These are phyloP conservation scores for Avena sativa DNA, from an alignment of 176 grass and related monocot species.

Conservation along the genomic window DNA sequence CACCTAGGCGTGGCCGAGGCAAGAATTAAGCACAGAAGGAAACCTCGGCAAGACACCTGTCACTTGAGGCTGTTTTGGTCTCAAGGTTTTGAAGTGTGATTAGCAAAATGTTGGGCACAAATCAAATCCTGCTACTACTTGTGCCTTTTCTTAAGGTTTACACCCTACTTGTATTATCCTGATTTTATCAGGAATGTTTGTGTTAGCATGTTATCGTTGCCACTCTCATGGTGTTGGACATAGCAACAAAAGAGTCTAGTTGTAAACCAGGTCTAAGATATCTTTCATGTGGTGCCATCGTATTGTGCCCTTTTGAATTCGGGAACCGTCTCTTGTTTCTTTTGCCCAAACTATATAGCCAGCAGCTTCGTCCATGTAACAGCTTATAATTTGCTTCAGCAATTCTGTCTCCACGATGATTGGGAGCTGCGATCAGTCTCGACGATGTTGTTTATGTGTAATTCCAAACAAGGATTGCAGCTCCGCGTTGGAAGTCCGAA, in stretches of 20 bases:
- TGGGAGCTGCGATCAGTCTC: no score
- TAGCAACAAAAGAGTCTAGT: background rate
- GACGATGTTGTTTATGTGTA: no score
- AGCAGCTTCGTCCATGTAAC: background rate
- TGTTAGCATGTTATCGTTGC: background rate
- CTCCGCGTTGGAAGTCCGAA: no score
- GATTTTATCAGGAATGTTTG: background rate
- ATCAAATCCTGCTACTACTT: background rate
- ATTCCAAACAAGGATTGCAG: no score
- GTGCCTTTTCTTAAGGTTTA: background rate
- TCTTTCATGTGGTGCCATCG: background rate
- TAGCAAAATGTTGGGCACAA: constrained; percentile 3
- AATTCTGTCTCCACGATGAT: no score
- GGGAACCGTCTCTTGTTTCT: background rate
- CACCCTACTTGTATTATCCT: background rate
- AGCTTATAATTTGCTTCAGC: no score
- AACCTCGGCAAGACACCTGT: background rate
- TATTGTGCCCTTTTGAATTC: background rate
- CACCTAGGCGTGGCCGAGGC: constrained; percentile 52
- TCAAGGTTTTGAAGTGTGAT: background rate
- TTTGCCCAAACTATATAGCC: background rate
- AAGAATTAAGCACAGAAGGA: constrained; percentile 44
- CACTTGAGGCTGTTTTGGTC: background rate
- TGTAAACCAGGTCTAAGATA: background rate
- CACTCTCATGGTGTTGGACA: background rate